Evolutionary conservation across 805 yeast species (phyloP), one percentile per base, ranked within the genome.

Genomic region (Ogataea naganishii): DNA sequence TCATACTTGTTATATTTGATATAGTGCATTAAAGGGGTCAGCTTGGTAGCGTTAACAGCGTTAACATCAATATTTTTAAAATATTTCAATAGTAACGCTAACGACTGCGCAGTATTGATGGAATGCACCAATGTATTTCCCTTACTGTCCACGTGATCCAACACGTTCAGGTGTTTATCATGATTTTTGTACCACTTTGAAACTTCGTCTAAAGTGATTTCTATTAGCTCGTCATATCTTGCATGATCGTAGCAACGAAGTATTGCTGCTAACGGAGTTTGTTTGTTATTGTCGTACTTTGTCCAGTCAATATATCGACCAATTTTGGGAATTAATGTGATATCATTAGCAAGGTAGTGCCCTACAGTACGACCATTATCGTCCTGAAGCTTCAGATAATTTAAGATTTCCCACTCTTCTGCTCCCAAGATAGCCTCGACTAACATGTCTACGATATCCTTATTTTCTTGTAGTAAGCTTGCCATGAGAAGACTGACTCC

Each of bases 81-180:
- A 6, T 50, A 43, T 6, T 45, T 36, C 22, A 76, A 42, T 8
- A 74, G 38, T 2, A 56, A 37, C 18, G 53, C 46, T 18, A 82
- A 51, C 11, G 69, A 66, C 10, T 66, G 65, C 29, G 53, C 49
- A 28, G 47, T 49, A 23, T 70, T 68, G 18, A 84, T 57, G 3
- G 81, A 67, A 53, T 89, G 97, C 19, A 89, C 56, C 3, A 89
- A 46, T 0, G 92, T 75, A 47, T 86, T 85, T 0, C 89, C 89
- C 32, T 72, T 67, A 14, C 49, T 53, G 46, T 89, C 96, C 6
- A 72, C 57, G 47, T 89, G 96, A 18, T 73, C 76, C 25, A 59
- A 59, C 37, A 69, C 66, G 36, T 69, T 60, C 28, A 75, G 60
- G 1, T 31, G 26, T 4, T 46, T 43, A 3, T 40, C 33, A 18